Conservation (phyloP, 2,329 filamentous ascomycete species). For the Coniochaeta sp. region DNA sequence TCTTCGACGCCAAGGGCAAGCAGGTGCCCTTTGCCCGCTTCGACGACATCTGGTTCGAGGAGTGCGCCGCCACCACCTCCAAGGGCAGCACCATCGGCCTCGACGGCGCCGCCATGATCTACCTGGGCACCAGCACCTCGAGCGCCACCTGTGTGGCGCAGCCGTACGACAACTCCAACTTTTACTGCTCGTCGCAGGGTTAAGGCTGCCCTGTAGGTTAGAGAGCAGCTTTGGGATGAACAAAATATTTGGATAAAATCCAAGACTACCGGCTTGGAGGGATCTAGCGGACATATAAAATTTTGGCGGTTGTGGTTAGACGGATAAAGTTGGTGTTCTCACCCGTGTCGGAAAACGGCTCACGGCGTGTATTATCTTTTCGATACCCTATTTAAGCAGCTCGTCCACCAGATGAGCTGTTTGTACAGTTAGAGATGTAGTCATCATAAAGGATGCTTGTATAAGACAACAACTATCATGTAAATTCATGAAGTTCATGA, state of each 20-base stretch:
- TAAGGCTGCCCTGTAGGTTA: background rate
- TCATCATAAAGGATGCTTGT: background rate
- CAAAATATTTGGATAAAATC: background rate
- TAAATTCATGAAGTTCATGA: too few species aligned
- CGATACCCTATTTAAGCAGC: background rate
- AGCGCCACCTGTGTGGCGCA: conserved; percentile 11
- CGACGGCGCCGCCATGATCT: conserved; percentile 15
- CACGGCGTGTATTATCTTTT: background rate
- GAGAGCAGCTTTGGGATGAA: too few species aligned
- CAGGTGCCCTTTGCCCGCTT: conserved; percentile 19
- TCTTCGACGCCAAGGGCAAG: conserved; percentile 12
- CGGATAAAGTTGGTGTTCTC: background rate
- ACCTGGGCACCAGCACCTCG: conserved; percentile 9
- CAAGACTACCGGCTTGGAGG: too few species aligned
- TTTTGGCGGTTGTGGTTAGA: background rate
- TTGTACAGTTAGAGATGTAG: background rate
- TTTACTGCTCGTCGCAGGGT: conserved; percentile 10
- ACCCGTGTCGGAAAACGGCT: background rate
- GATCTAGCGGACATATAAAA: background rate
- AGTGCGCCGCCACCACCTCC: conserved; percentile 12
- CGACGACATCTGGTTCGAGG: conserved; percentile 19
- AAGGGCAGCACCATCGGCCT: conserved; percentile 19
- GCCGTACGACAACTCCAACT: conserved; percentile 13
- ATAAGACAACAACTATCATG: too few species aligned
- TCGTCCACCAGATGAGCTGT: background rate